These are phyloP conservation scores for Vigna trinervia DNA, from an alignment of 306 rosid genomes.

Conservation along the genomic window DNA sequence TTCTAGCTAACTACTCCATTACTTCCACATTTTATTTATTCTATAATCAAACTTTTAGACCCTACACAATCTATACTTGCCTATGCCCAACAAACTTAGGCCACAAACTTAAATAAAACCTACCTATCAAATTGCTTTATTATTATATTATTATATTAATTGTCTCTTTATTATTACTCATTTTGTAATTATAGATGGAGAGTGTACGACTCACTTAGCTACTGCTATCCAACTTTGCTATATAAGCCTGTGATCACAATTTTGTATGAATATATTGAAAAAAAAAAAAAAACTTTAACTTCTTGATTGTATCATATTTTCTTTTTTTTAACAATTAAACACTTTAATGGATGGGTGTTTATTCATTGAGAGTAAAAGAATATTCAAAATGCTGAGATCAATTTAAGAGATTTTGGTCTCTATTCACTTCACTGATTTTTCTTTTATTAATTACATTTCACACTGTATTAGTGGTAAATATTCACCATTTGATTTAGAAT, in stretches of 20 bases:
- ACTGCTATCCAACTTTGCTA: not conserved
- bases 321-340: no score
- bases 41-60: constrained; percentile 25
- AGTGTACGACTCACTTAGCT: not conserved
- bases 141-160: not conserved
- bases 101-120: not conserved
- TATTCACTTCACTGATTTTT: no score
- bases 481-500: no score
- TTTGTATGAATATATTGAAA: not conserved
- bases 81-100: constrained; percentile 19
- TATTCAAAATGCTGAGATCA: no score
- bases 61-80: constrained; percentile 31
- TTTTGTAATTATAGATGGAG: not conserved
- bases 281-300: no score
- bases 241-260: not conserved
- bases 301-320: no score
- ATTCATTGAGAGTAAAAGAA: no score
- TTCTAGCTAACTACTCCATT: constrained; percentile 4
- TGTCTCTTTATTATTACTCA: not conserved
- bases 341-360: no score
- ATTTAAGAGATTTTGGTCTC: no score
- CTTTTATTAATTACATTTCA: no score
- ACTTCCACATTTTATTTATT: constrained; percentile 4
- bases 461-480: no score
- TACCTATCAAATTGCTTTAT: constrained; percentile 17